Conservation (phyloP, 2,329 filamentous ascomycete species). For the Hymenoscyphus salicellus region DNA sequence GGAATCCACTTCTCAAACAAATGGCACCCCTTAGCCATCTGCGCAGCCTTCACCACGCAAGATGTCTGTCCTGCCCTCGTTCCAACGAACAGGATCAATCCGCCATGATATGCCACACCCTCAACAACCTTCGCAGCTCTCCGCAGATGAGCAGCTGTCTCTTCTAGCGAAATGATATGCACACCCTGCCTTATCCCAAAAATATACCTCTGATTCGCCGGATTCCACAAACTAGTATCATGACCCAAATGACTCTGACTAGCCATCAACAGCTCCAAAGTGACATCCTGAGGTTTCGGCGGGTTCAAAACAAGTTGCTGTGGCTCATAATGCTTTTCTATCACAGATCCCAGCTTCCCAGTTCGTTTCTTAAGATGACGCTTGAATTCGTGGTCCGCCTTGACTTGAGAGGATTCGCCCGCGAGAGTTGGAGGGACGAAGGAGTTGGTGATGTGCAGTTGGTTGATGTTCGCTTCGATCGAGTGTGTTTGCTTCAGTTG, state of each 20-base stretch:
- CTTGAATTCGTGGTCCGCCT: conserved; percentile 24
- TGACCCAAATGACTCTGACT: conserved; percentile 88
- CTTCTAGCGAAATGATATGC: conserved; percentile 90
- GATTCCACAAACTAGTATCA: conserved; percentile 88
- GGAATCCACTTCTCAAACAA: conserved; percentile 92
- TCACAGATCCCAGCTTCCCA: conserved; percentile 46
- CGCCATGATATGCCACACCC: conserved; percentile 77
- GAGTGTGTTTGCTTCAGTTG: conserved; percentile 24
- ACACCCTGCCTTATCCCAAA: conserved; percentile 83
- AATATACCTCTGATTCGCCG: conserved; percentile 89
- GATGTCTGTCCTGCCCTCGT: conserved; percentile 79
- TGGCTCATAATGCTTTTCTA: conserved; percentile 61
- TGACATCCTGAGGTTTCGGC: conserved; percentile 74
- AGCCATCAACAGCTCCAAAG: conserved; percentile 85
- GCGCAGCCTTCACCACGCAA: conserved; percentile 75
- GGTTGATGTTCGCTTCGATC: conserved; percentile 25
- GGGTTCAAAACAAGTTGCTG: conserved; percentile 67
- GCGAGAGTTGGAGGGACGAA: conserved; percentile 29
- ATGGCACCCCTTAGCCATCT: conserved; percentile 76
- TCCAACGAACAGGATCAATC: conserved; percentile 86
- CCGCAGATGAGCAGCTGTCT: conserved; percentile 84
- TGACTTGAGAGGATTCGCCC: conserved; percentile 14
- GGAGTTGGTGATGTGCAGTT: conserved; percentile 24
- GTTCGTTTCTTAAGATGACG: conserved; percentile 45
- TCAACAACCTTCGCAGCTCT: conserved; percentile 89